phyloP scores from a whole-genome alignment of 129 eudicot genomes.

The Saposhnikovia divaricata region DNA sequence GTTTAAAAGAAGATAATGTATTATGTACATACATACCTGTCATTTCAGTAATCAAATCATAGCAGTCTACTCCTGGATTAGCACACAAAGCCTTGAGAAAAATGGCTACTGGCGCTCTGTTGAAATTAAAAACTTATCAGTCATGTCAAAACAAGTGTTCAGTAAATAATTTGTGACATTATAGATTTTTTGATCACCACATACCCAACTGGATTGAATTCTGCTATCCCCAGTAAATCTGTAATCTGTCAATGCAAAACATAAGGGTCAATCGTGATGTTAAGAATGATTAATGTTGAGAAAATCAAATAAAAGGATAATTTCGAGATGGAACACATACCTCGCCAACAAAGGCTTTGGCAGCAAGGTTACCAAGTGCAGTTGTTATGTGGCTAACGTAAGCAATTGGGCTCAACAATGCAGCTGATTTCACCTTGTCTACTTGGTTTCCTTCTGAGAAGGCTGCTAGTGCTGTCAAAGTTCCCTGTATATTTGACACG shows the following conservation, averaged over 20 bases:
- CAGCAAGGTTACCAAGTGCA: constrained; percentile 49
- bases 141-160: neutral
- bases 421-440: constrained; percentile 74
- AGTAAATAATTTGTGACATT: neutral
- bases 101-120: constrained; percentile 38
- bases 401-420: constrained; percentile 73
- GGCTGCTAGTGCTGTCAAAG: constrained; percentile 68
- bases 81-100: constrained; percentile 51
- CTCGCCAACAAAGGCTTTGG: constrained; percentile 56
- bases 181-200: neutral
- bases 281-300: neutral
- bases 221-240: constrained; percentile 57
- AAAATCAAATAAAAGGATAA: neutral
- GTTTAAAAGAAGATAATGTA: neutral
- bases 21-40: constrained; percentile 35
- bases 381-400: constrained; percentile 86
- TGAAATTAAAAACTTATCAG: neutral
- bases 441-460: constrained; percentile 56
- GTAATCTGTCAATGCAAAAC: constrained; percentile 36
- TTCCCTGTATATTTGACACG: constrained; percentile 41
- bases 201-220: constrained; percentile 70
- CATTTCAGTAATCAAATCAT: constrained; percentile 43
- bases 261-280: neutral
- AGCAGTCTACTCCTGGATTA: constrained; percentile 54
- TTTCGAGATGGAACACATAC: constrained; percentile 6